Conservation (phyloP, 176 grass and related monocot genomes). For the Coix lacrymajobi region DNA sequence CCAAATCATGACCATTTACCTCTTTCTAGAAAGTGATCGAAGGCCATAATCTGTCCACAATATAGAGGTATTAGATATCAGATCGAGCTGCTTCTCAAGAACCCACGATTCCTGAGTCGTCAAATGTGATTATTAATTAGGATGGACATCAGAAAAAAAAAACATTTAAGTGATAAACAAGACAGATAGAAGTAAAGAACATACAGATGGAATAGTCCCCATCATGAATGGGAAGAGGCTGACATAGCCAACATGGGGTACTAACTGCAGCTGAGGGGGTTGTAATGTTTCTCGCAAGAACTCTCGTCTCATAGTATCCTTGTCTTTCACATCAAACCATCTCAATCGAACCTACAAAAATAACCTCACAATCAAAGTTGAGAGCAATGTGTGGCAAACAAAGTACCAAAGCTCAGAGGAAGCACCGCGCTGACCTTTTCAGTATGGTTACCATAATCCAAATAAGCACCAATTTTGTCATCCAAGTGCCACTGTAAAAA, state of each 20-base stretch:
- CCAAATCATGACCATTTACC: slow-evolving; percentile 35
- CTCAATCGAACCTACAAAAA: slow-evolving; percentile 72
- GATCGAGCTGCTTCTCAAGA: slow-evolving; percentile 81
- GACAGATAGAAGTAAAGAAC: slow-evolving; percentile 11
- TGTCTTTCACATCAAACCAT: slow-evolving; percentile 66
- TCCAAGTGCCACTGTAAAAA: slow-evolving; percentile 86
- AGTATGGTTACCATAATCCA: slow-evolving; percentile 92
- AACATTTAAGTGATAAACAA: slow-evolving; percentile 14
- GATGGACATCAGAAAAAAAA: slow-evolving; percentile 5
- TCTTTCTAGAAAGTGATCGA: slow-evolving; percentile 82
- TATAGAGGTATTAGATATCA: slow-evolving; percentile 79
- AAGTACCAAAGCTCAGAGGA: slow-evolving; percentile 19
- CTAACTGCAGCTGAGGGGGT: slow-evolving; percentile 61
- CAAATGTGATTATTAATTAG: slow-evolving; percentile 2
- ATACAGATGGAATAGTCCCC: slow-evolving; percentile 88
- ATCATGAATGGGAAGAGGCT: slow-evolving; percentile 98
- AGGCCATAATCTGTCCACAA: slow-evolving; percentile 95
- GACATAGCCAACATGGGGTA: slow-evolving; percentile 97
- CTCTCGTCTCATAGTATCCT: slow-evolving; percentile 54
- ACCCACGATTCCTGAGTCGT: slow-evolving; percentile 68
- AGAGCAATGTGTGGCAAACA: not conserved
- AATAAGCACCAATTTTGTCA: slow-evolving; percentile 65
- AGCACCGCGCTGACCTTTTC: slow-evolving; percentile 62
- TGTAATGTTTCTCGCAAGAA: slow-evolving; percentile 76
- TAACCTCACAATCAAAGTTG: slow-evolving; percentile 5